Conservation (phyloP, 1,284 basidiomycete species). For the Cutaneotrichosporon spelunceum region DNA sequence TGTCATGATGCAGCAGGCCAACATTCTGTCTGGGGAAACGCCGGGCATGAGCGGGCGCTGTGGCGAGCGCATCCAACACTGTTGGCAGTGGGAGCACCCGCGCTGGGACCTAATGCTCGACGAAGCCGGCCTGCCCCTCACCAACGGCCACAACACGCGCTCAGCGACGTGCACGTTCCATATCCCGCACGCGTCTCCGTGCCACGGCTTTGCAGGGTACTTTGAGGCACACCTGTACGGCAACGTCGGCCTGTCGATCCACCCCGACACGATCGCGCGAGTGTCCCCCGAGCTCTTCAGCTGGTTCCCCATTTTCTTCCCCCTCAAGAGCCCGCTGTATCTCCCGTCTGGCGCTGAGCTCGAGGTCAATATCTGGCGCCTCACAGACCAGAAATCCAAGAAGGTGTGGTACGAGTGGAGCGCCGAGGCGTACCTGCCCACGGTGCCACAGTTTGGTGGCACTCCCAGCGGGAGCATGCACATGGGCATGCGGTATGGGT, state of each 20-base stretch:
- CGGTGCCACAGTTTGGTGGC: constrained; percentile 23
- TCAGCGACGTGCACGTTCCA: constrained; percentile 79
- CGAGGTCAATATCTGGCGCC: constrained; percentile 89
- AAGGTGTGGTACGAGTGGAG: constrained; percentile 98
- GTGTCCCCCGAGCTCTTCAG: constrained; percentile 93
- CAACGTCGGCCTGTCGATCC: constrained; percentile 85
- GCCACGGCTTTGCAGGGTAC: constrained; percentile 97
- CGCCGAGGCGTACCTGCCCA: constrained; percentile 80
- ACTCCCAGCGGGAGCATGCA: constrained; percentile 10
- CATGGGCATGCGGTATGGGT: constrained; percentile 1
- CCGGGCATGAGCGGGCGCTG: constrained; percentile 59
- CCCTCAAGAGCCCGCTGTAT: constrained; percentile 89
- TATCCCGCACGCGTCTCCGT: constrained; percentile 88
- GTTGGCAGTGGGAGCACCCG: constrained; percentile 97
- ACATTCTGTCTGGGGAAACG: constrained; percentile 72
- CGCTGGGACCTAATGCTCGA: constrained; percentile 72
- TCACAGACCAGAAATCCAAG: constrained; percentile 68
- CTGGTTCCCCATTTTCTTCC: constrained; percentile 99
- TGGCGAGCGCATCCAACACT: constrained; percentile 82
- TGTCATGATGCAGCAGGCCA: constrained; percentile 93
- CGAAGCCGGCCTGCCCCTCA: constrained; percentile 68
- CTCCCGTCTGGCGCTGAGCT: constrained; percentile 88
- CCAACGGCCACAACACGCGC: constrained; percentile 83
- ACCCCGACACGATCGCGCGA: constrained; percentile 77
- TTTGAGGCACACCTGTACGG: constrained; percentile 93